A percentile compares a stretch with the other conserved stretches of the same genome.
Evolutionary conservation across 306 rosid species (phyloP).

Genomic region (Canavalia ensiformis): DNA sequence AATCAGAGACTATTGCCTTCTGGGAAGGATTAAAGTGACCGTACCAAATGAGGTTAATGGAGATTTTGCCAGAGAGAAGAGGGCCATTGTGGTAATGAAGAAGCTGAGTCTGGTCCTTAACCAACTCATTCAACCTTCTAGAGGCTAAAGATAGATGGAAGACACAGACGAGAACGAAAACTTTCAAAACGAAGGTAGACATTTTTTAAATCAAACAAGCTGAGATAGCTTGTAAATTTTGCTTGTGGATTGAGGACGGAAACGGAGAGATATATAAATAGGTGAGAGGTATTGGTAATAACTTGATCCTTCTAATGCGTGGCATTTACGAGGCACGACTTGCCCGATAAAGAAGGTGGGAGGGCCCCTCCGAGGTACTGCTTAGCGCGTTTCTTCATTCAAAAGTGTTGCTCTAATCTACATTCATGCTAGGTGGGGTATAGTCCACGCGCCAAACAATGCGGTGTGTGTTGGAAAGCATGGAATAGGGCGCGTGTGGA

Average conservation of each 20-base stretch:
- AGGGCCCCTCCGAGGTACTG: constrained; percentile 5
- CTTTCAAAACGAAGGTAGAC: not conserved
- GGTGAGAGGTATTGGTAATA: not conserved
- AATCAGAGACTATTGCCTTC: constrained; percentile 71
- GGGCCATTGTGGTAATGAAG: constrained; percentile 83
- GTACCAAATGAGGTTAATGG: constrained; percentile 78
- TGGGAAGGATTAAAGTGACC: constrained; percentile 79
- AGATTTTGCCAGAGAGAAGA: constrained; percentile 79
- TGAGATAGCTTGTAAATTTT: constrained; percentile 7
- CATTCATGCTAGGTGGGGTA: not conserved
- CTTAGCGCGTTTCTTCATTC: constrained; percentile 54
- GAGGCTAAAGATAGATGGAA: constrained; percentile 63
- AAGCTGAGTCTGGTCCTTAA: constrained; percentile 61
- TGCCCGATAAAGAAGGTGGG: constrained; percentile 13
- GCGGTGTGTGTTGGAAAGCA: constrained; percentile 11
- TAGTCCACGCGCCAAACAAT: constrained; percentile 24
- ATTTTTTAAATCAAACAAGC: constrained; percentile 19
- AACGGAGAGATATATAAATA: not conserved
- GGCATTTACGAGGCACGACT: constrained; percentile 19
- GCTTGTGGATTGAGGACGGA: not conserved
- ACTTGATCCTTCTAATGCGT: no score
- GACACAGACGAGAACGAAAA: constrained; percentile 47
- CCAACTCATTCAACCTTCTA: constrained; percentile 61
- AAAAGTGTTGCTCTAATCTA: not conserved
- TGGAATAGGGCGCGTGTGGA: not conserved